Base-by-base conservation (phyloP, 1,284 basidiomycete species). In the Ceratorhiza oryzae-sativae region DNA sequence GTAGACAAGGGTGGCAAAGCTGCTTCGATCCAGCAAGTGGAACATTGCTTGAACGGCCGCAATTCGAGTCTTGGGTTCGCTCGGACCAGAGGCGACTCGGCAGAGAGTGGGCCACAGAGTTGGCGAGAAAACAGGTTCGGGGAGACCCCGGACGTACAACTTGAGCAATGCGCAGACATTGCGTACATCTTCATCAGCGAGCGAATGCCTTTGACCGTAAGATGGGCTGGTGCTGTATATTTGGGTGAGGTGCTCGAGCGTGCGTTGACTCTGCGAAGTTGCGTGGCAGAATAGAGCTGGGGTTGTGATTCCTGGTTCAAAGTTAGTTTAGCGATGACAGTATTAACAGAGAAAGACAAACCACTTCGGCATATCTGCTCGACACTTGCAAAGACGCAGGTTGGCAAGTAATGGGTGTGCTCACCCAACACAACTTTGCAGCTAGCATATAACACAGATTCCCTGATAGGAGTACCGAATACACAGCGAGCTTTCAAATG, bases 151-250 rank as follows among this genome's bases (percentile, higher is more conserved):
- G 12, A 67, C 49, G 51, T 67, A 67, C 6, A 67, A 51, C 39
- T 55, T 67, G 51, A 67, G 63, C 15, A 67, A 30, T 1, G 63
- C 63, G 36, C 63, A 67, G 20, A 67, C 15, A 39, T 67, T 67
- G 39, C 36, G 55, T 1, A 55, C 42, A 32, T 55, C 36, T 30
- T 67, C 49, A 9, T 42, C 32, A 23, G 63, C 48, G 18, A 67
- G 49, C 3, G 49, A 53, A 13, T 27, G 32, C 1, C 3, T 25
- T 8, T 34, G 34, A 3, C 63, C 63, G 45, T 67, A 67, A n/a
- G 48, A 36, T 27, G 63, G 63, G 3, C 49, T 23, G 18, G 32
- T 48, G 23, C 55, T 30, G n/a, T 34, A 67, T 1, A 49, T 30
- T 1, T 18, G 3, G 1, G 49, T 39, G 15, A 67, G 41, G 10